Percentiles rank a stretch among this genome's conserved stretches.
phyloP scores from a whole-genome alignment of 2,329 filamentous ascomycete species.

The Stemphylium vesicarium region DNA sequence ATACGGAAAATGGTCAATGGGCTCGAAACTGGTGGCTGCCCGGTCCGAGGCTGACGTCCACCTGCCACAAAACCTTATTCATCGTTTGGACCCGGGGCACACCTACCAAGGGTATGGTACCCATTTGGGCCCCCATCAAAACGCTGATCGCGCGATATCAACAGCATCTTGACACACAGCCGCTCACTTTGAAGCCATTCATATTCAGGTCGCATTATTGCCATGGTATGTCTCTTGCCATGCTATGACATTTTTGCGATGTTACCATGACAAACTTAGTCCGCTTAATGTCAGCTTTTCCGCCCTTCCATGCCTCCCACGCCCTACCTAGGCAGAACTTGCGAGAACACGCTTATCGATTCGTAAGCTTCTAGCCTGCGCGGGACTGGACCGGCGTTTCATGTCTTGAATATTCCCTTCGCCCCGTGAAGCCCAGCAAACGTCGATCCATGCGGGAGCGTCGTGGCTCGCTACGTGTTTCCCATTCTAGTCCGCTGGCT shows the following conservation, averaged over 20 bases:
- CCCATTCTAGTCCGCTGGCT: neutral
- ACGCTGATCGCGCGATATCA: conserved; percentile 2
- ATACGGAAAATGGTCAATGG: conserved; percentile 33
- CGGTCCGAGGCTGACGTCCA: conserved; percentile 40
- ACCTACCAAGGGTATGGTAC: conserved; percentile 10
- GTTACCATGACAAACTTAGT: conserved; percentile 18
- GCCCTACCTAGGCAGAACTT: conserved; percentile 7
- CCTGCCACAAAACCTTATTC: conserved; percentile 30
- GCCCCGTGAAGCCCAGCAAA: conserved; percentile 10
- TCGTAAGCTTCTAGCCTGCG: conserved; percentile 39
- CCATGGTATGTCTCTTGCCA: neutral
- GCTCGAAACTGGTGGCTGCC: conserved; percentile 40
- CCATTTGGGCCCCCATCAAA: conserved; percentile 4
- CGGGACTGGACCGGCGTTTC: conserved; percentile 35
- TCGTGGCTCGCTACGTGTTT: conserved; percentile 16
- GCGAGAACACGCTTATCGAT: conserved; percentile 35
- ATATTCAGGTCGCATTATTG: neutral
- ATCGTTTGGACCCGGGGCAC: conserved; percentile 3
- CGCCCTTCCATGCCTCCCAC: conserved; percentile 13
- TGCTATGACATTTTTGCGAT: conserved; percentile 7
- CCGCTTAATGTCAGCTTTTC: conserved; percentile 24
- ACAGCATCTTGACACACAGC: neutral
- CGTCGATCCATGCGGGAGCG: conserved; percentile 1
- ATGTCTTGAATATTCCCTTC: conserved; percentile 15
- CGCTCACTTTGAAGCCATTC: neutral